Evolutionary conservation across 2,329 filamentous ascomycete genomes (phyloP).

Genomic region (Neoarthrinium moseri): DNA sequence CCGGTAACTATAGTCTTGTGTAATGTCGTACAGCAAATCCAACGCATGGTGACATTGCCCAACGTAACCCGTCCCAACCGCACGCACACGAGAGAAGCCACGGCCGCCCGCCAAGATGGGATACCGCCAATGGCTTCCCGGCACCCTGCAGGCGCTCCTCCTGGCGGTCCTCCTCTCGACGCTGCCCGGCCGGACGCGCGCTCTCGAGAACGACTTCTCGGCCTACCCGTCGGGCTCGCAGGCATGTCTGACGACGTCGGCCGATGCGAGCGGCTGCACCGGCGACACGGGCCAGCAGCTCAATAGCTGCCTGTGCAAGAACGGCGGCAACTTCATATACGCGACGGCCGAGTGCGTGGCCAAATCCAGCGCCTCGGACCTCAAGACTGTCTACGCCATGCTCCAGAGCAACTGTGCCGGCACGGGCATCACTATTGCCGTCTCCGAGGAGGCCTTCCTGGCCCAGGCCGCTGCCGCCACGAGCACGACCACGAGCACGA

Average conservation of each 20-base stretch:
- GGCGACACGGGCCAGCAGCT: constrained; percentile 36
- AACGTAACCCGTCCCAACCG: no score
- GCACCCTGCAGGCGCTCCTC: constrained; percentile 16
- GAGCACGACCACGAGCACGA: constrained; percentile 10
- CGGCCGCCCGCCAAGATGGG: no score
- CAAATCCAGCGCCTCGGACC: constrained; percentile 29
- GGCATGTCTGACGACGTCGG: constrained; percentile 41
- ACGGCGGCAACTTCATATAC: constrained; percentile 48
- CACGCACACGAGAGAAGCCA: no score
- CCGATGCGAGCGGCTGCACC: constrained; percentile 38
- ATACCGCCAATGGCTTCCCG: no score
- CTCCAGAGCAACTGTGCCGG: constrained; percentile 42
- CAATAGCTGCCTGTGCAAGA: constrained; percentile 50
- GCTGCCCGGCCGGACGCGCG: constrained; percentile 17
- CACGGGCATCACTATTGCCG: constrained; percentile 40
- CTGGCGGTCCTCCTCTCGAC: constrained; percentile 27
- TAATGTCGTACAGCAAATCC: no score
- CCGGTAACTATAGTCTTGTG: no score
- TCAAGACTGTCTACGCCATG: constrained; percentile 40
- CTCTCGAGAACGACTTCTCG: constrained; percentile 38
- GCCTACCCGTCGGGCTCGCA: constrained; percentile 40
- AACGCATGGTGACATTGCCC: no score
- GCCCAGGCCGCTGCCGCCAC: constrained; percentile 25
- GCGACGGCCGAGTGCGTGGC: constrained; percentile 46
- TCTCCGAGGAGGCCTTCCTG: constrained; percentile 42